These are phyloP conservation scores for Talaromyces liani DNA, from an alignment of 495 filamentous ascomycete species.

Conservation along the genomic window DNA sequence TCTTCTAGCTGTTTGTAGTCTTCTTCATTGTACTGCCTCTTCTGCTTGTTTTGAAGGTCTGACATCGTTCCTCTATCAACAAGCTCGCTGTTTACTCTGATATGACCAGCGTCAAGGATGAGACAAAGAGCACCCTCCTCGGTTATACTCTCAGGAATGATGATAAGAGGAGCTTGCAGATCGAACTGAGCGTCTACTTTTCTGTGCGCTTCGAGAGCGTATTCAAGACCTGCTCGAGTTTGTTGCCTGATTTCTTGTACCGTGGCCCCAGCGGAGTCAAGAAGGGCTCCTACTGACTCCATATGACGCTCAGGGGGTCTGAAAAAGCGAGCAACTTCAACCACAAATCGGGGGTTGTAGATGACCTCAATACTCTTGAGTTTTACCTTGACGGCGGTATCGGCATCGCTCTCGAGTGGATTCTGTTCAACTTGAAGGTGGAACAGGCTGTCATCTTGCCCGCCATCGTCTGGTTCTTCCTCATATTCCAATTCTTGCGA, in stretches of 20 bases:
- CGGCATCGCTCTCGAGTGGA: conserved; percentile 83
- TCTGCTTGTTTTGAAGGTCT: conserved; percentile 86
- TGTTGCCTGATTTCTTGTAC: conserved; percentile 92
- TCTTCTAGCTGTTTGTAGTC: conserved; percentile 81
- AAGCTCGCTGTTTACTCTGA: conserved; percentile 85
- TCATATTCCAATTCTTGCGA: conserved; percentile 50
- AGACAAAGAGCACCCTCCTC: conserved; percentile 72
- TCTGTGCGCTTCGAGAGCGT: conserved; percentile 94
- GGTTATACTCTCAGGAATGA: conserved; percentile 88
- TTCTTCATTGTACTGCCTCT: conserved; percentile 76
- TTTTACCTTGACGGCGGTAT: conserved; percentile 82
- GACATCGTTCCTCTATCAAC: conserved; percentile 83
- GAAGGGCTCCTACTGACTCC: conserved; percentile 90
- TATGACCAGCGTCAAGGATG: conserved; percentile 93
- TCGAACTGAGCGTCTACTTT: conserved; percentile 94
- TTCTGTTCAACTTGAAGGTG: conserved; percentile 88
- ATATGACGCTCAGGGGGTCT: conserved; percentile 93
- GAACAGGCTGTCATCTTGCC: conserved; percentile 73
- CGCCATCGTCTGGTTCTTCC: conserved; percentile 41
- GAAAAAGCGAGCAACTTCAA: conserved; percentile 89
- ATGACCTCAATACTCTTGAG: conserved; percentile 93
- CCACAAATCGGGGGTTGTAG: conserved; percentile 88
- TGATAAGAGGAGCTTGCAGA: conserved; percentile 91
- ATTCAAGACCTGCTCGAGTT: conserved; percentile 90
- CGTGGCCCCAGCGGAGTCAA: conserved; percentile 91